Base-by-base conservation (phyloP, 1,284 basidiomycete genomes). In the Fomitopsis betulina region DNA sequence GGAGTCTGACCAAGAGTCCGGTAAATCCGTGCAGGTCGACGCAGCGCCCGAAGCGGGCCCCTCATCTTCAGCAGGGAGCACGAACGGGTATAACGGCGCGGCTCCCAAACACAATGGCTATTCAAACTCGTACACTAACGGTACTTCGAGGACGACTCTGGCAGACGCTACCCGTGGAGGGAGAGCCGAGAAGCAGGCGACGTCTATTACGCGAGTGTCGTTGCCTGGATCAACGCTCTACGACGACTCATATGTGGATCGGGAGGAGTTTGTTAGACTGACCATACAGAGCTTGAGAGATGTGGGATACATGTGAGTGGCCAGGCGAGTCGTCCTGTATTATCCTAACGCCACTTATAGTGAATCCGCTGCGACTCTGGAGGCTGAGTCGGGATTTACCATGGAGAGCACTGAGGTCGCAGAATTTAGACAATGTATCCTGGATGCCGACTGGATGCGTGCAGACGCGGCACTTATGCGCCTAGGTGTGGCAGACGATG, bases 251-350 rank as follows among this genome's bases (percentile, higher is more conserved):
- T 77, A 79, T 62, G 79, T 97, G 57, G 87, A 95, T 74, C 82
- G 94, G 63, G 90, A 96, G 72, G 96, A 99, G 75, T 91, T 95
- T 65, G 87, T 98, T 54, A 82, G 96, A 65, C 76, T 99, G 51
- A 87, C 96, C 47, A 80, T 98, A 62, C 96, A 99, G 73, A 91
- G 90, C 60, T 75, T 99, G 64, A 80, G 89, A 63, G 96, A 99
- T 73, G 89, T 97, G 55, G 96, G 97, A 5, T 98, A 97, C 71
- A 80, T 83, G 92, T 96, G 70, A 75, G 95, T 86, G 47, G 35
- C 21, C 15, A n/a, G 12, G 10, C 42, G 12, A 7, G 45, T 27
- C 6, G 13, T 17, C 37, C 12, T 19, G 58, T 58, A 50, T 57
- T 50, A 32, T 58, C 43, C 53, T 63, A 53, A 56, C 53, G 23